These are phyloP conservation scores for Lanmaoa rubissima DNA, from an alignment of 768 basidiomycete species.

Conservation along the genomic window DNA sequence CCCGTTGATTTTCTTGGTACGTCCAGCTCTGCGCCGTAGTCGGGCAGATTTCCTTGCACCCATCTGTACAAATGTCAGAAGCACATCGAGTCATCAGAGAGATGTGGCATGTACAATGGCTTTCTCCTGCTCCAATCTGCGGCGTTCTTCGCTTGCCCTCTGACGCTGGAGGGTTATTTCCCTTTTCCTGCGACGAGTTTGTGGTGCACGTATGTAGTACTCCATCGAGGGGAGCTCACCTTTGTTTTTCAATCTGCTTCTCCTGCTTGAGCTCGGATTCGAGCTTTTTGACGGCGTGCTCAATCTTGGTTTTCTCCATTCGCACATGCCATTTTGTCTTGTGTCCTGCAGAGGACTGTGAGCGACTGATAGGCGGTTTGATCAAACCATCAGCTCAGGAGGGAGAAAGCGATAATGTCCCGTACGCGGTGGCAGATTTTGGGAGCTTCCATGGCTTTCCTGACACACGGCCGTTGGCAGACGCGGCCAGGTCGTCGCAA, in stretches of 20 bases:
- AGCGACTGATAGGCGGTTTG: conserved; percentile 46
- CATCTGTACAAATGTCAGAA: conserved; percentile 49
- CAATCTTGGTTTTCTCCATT: conserved; percentile 65
- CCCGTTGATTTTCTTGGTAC: conserved; percentile 79
- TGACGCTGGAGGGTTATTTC: conserved; percentile 70
- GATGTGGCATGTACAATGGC: conserved; percentile 18
- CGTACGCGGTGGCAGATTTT: conserved; percentile 53
- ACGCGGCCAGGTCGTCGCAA: conserved; percentile 41
- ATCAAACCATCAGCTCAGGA: conserved; percentile 3
- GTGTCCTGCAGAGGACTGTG: conserved; percentile 61
- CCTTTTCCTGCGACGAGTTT: conserved; percentile 46
- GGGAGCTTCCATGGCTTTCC: conserved; percentile 65
- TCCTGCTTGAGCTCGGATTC: conserved; percentile 74
- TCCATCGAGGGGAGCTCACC: conserved; percentile 38
- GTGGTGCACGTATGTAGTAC: neutral
- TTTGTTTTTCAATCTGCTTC: conserved; percentile 62
- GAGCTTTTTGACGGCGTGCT: conserved; percentile 69
- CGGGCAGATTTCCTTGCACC: conserved; percentile 76
- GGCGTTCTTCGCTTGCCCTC: conserved; percentile 70
- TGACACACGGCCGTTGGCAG: conserved; percentile 64
- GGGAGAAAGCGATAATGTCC: neutral
- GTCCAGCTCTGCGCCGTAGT: conserved; percentile 66
- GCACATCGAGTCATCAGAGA: neutral
- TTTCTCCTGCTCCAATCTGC: conserved; percentile 46
- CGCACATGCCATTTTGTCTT: conserved; percentile 72